These are phyloP conservation scores for Hyphodiscus sp. DNA, from an alignment of 2,329 filamentous ascomycete genomes.

Conservation along the genomic window DNA sequence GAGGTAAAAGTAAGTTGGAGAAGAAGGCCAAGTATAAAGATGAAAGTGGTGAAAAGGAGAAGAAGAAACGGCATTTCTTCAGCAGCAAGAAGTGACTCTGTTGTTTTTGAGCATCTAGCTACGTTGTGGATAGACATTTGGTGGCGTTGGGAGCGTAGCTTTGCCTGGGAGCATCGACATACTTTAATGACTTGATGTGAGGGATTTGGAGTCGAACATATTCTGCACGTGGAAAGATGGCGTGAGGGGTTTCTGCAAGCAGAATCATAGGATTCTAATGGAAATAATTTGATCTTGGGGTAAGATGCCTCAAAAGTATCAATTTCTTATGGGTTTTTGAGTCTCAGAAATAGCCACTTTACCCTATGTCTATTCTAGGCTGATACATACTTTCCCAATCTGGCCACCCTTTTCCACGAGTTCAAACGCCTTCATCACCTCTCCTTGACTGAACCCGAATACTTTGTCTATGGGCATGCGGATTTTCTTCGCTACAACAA, in stretches of 20 bases:
- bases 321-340: too few species aligned
- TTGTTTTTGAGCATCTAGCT: background rate
- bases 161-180: too few species aligned
- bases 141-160: background rate
- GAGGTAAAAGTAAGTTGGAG: constrained; percentile 35
- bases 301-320: too few species aligned
- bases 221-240: too few species aligned
- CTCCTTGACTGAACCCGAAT: constrained; percentile 29
- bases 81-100: background rate
- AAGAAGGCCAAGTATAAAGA: constrained; percentile 45
- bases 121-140: background rate
- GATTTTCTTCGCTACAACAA: constrained; percentile 25
- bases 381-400: constrained; percentile 33
- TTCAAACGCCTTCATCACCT: constrained; percentile 24
- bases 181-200: too few species aligned
- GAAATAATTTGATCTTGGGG: too few species aligned
- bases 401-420: constrained; percentile 26
- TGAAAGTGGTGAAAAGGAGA: constrained; percentile 14
- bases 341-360: too few species aligned
- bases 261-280: too few species aligned
- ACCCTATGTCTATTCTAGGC: constrained; percentile 22
- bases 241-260: too few species aligned
- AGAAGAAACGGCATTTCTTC: background rate
- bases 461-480: constrained; percentile 29
- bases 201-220: too few species aligned